phyloP scores from a whole-genome alignment of 1,139 yeast species.

The Candida sp. region DNA sequence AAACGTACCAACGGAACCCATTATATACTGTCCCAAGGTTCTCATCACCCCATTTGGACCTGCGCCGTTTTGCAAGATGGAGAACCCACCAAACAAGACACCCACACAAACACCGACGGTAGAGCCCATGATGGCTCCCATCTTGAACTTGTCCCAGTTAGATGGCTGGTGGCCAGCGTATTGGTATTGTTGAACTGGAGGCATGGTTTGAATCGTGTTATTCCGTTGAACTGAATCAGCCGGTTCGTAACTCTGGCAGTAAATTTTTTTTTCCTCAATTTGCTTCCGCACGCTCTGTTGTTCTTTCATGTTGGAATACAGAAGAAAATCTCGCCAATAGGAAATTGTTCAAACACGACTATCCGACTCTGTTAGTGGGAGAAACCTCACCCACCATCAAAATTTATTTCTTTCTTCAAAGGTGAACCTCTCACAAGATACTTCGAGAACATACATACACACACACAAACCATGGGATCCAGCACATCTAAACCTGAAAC shows the following conservation, averaged over 20 bases:
- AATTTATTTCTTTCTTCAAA: background rate
- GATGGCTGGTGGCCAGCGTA: slow-evolving; percentile 82
- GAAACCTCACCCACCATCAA: slow-evolving; percentile 1
- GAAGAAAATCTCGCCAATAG: background rate
- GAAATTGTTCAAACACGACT: slow-evolving; percentile 3
- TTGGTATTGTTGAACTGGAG: slow-evolving; percentile 83
- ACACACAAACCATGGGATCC: slow-evolving; percentile 48
- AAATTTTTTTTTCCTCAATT: background rate
- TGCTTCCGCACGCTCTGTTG: background rate
- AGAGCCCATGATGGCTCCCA: slow-evolving; percentile 98
- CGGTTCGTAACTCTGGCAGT: background rate
- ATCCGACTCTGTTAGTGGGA: too few relatives aligned
- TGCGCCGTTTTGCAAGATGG: slow-evolving; percentile 91
- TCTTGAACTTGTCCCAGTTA: slow-evolving; percentile 93
- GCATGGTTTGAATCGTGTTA: slow-evolving; percentile 47
- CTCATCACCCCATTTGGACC: slow-evolving; percentile 99
- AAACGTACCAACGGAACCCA: slow-evolving; percentile 97
- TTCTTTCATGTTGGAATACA: background rate
- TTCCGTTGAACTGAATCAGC: background rate
- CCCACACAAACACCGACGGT: slow-evolving; percentile 98
- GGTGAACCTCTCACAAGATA: slow-evolving; percentile 1
- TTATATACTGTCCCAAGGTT: slow-evolving; percentile 94
- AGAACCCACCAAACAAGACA: slow-evolving; percentile 90
- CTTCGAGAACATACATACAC: background rate
- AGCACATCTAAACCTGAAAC: slow-evolving; percentile 64